Evolutionary conservation across 129 eudicot genomes (phyloP), one percentile per base, ranked within the genome.

Genomic region (Arctium minus): DNA sequence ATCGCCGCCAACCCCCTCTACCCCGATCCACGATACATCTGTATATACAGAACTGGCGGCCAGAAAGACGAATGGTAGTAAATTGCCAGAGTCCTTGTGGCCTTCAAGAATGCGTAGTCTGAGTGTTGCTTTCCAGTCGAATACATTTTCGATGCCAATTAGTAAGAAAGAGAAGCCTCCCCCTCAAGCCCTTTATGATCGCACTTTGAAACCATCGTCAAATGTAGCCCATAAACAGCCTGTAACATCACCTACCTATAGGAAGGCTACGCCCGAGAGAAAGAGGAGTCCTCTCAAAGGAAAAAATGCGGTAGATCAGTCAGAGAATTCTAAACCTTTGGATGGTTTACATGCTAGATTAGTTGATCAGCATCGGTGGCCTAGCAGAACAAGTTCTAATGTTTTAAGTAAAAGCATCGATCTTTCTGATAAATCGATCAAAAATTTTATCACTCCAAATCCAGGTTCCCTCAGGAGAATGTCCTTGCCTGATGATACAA

Each of bases 101-200:
- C 97, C 99, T 60, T 93, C 99, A 46, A 91, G 93, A 77, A 93
- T 87, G 97, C 89, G 99, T 35, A 96, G 99, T 86, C 88, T 93
- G 29, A 93, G 91, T 56, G 95, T 90, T 70, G 94, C 99, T 72
- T 92, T 96, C 62, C 98, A 93, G 72, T 93, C 98, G 29, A 95
- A 89, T 75, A 67, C 89, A 6, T 83, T 81, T 50, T 96, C 98
- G 18, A 81, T 92, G 75, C 97, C 99, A 15, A 60, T 89, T 80
- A 86, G 88, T 80, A 96, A 96, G 83, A 93, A 83, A 81, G 98
- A 95, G 72, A 96, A 90, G 82, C 89, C 97, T 39, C 86, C 86
- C 3, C 82, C 91, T 79, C 94, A 89, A 48, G 85, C 87, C 37
- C 27, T 85, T 72, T 82, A 88, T 22, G 97, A 91, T 86, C 97